Base-by-base conservation (phyloP, 139 green algal species). In the Chlorella sorokiniana region DNA sequence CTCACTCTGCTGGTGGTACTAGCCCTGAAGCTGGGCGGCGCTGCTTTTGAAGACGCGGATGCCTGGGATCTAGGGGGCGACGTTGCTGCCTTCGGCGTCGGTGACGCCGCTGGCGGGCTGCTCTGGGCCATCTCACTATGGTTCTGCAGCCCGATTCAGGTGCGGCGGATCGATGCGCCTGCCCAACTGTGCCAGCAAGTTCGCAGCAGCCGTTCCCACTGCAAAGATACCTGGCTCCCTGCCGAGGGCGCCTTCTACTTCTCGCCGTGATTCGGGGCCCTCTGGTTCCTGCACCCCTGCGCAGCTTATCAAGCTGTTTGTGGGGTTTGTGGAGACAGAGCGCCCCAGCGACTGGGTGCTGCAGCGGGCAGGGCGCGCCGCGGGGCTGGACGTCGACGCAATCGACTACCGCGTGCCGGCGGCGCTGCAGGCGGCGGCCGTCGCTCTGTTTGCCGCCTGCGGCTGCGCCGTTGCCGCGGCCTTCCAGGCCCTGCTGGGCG, bases 221-320 rank as follows among this genome's bases (percentile, higher is more conserved):
- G n/a, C n/a, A n/a, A n/a, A n/a, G n/a, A n/a, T n/a, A n/a, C n/a
- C n/a, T n/a, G n/a, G n/a, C n/a, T n/a, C 48, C 14, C 48, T 59
- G 48, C 48, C 48, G 14, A 59, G 14, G 16, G 14, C 48, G 14
- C 48, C 48, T 59, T 11, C 11, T 59, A 11, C 48, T 59, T 16
- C 48, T 59, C 33, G 9, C 68, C 68, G 14, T 37, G 22, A 6
- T 33, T 38, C 27, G 16, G 1, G 16, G 65, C 71, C 65, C 45
- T 35, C 22, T 33, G 22, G 18, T 8, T 68, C 52, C 37, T 20
- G 9, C 23, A 3, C 31, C 8, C n/a, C 76, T 52, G 45, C n/a
- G n/a, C 90, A 94, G 85, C 84, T 95, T 78, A 88, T 97, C 76
- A 85, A 95, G 51, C 78, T 96, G 18, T 97, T 97, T 83, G 81